Evolutionary conservation across 768 basidiomycete genomes (phyloP), one percentile per base, ranked within the genome.

Genomic region (Serendipita sp.): DNA sequence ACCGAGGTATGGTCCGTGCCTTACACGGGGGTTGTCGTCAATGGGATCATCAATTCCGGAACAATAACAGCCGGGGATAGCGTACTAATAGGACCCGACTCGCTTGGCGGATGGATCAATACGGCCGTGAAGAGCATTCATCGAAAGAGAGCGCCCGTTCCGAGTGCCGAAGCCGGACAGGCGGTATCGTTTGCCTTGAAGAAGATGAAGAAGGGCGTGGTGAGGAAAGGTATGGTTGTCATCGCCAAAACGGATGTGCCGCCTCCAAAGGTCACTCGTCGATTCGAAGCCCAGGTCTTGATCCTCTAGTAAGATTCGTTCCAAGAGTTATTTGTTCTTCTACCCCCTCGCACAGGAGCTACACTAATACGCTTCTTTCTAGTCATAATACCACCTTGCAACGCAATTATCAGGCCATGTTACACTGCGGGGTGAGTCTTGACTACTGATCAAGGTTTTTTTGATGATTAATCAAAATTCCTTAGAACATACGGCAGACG

Each of bases 151-250:
- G 92, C 88, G 23, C 79, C 85, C 63, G 91, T 99, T 2, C 78
- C 78, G 15, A 79, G 80, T 13, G 96, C 91, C 0, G 94, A 97
- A 69, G 96, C 96, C 3, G 96, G 96, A 1, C 96, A 99, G 75
- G 91, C 89, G 60, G 93, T 99, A 18, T 89, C 90, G 5, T 77
- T 96, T 63, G 96, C 95, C 2, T 74, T 99, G 33, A 99, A 98
- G 76, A 81, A 91, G 50, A 85, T 96, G 65, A 80, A 87, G 63
- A 77, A 90, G 63, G 80, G 83, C 5, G 82, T 84, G 23, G 84
- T 97, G 6, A 78, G 95, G 65, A 98, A 97, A 74, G 95, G 94
- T 11, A 94, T 95, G 94, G 90, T 96, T 2, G 76, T 97, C 48
- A 85, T 93, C 0, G 83, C 83, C 64, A 90, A 86, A 73, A 81